Evolutionary conservation across 257 asterid genomes (phyloP).

Genomic region (Fraxinus excelsior): DNA sequence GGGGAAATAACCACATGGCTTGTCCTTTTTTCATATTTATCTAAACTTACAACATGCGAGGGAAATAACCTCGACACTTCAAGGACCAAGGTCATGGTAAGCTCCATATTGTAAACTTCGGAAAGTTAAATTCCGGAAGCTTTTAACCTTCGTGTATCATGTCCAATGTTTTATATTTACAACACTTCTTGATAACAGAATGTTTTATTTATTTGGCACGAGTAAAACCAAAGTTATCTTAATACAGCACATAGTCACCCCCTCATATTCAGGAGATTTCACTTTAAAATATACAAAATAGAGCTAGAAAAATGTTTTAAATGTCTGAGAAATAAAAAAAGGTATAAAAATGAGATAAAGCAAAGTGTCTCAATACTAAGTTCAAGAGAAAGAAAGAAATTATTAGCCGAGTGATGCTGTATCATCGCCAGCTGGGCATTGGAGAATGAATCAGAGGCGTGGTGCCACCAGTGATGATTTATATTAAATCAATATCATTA

Average conservation of each 20-base stretch:
- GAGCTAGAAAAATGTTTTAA: not conserved
- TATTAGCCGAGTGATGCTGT: too few species aligned
- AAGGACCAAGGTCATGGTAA: not conserved
- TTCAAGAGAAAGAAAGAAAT: not conserved
- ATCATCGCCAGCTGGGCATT: not conserved
- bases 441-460: not conserved
- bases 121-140: not conserved
- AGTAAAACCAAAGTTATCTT: not conserved
- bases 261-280: not conserved
- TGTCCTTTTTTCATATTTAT: not conserved
- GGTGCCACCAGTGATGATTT: not conserved
- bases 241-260: not conserved
- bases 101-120: not conserved
- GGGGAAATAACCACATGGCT: not conserved
- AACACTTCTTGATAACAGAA: not conserved
- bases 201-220: not conserved
- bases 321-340: not conserved
- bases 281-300: not conserved
- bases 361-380: not conserved
- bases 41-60: not conserved
- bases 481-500: not conserved
- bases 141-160: not conserved
- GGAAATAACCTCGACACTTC: not conserved
- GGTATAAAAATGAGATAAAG: not conserved
- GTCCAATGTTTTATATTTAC: not conserved